A percentile compares a stretch with the other conserved stretches of the same genome.
Evolutionary conservation across 2,329 filamentous ascomycete species (phyloP).

Genomic region (Ceratocystis variospora): DNA sequence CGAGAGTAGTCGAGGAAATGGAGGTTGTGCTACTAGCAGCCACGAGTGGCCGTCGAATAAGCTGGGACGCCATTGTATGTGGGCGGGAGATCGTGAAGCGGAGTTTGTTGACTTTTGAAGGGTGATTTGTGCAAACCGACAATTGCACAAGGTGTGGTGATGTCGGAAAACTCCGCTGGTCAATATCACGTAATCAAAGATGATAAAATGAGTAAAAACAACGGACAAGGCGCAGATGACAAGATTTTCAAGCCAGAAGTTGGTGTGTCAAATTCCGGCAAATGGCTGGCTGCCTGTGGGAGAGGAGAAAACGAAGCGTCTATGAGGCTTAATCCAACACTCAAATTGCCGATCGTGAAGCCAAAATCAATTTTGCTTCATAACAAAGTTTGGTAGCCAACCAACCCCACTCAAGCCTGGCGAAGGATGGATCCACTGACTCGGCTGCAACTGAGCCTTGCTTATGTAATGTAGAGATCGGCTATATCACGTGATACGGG

Average conservation of each 20-base stretch:
- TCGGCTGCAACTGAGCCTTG: neutral
- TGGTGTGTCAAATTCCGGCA: neutral
- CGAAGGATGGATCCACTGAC: neutral
- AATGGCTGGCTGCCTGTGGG: neutral
- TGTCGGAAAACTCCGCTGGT: neutral
- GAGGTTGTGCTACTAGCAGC: conserved; percentile 23
- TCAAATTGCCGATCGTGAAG: conserved; percentile 1
- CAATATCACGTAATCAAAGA: neutral
- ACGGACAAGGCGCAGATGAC: neutral
- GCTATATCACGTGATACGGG: neutral
- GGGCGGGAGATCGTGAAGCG: neutral
- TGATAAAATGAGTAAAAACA: neutral
- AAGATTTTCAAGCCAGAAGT: neutral
- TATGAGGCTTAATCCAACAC: conserved; percentile 4
- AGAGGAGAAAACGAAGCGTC: neutral
- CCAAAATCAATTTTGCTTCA: conserved; percentile 13
- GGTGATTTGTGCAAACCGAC: neutral
- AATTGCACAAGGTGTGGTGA: neutral
- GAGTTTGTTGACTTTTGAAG: neutral
- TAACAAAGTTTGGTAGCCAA: conserved; percentile 12
- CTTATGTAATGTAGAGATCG: neutral
- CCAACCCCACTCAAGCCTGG: neutral
- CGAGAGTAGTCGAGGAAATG: conserved; percentile 22
- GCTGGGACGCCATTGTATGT: conserved; percentile 27
- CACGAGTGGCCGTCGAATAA: conserved; percentile 28